Percentiles rank a stretch among this genome's conserved stretches.
Conservation (phyloP, 1,284 basidiomycete genomes). For the Caloboletus inedulis region DNA sequence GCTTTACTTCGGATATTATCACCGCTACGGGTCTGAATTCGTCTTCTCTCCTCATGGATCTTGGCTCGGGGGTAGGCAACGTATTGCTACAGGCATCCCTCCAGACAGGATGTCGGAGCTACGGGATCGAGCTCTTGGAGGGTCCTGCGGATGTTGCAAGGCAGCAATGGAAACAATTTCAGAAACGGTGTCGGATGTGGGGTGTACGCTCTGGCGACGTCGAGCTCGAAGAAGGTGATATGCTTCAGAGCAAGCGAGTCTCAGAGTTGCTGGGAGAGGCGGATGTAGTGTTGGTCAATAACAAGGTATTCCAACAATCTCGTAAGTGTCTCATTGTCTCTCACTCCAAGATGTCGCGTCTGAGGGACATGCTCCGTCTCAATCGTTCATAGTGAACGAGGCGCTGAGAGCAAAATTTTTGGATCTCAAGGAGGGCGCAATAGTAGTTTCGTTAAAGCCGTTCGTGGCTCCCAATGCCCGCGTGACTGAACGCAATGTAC, state of each 20-base stretch:
- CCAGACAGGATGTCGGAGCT: slow-evolving; percentile 70
- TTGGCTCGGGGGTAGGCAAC: slow-evolving; percentile 79
- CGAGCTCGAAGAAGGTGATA: slow-evolving; percentile 71
- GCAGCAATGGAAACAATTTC: slow-evolving; percentile 60
- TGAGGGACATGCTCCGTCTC: background rate
- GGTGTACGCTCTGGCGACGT: slow-evolving; percentile 63
- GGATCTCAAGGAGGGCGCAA: slow-evolving; percentile 76
- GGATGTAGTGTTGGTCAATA: slow-evolving; percentile 75
- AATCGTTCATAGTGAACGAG: slow-evolving; percentile 61
- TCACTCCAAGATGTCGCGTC: background rate
- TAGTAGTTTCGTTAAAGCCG: slow-evolving; percentile 70
- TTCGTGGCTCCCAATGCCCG: slow-evolving; percentile 65
- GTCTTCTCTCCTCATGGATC: slow-evolving; percentile 65
- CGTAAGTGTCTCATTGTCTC: slow-evolving; percentile 43
- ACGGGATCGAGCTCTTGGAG: slow-evolving; percentile 65
- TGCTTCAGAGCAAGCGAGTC: slow-evolving; percentile 60
- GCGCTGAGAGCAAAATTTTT: slow-evolving; percentile 69
- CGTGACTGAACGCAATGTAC: slow-evolving; percentile 70
- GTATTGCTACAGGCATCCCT: slow-evolving; percentile 73
- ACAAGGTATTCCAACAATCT: slow-evolving; percentile 71
- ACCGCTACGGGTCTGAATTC: slow-evolving; percentile 53
- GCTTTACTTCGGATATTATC: slow-evolving; percentile 64
- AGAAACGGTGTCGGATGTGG: slow-evolving; percentile 71
- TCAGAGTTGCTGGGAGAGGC: slow-evolving; percentile 61
- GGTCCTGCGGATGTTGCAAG: slow-evolving; percentile 63